Conservation (phyloP, 2,329 filamentous ascomycete genomes). For the Aschersonia sp. region DNA sequence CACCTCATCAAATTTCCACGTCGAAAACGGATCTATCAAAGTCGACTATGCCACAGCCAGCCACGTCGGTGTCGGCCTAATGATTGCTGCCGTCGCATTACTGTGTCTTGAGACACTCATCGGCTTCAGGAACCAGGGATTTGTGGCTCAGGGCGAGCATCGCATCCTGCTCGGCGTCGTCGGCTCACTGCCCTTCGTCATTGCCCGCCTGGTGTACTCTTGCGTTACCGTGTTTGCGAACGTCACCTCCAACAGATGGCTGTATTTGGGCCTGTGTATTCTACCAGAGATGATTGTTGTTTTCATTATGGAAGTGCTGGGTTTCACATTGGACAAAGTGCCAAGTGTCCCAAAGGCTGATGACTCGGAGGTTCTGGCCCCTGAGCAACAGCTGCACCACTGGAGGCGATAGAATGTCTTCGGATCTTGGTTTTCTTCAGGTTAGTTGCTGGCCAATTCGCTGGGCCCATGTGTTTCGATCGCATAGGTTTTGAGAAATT, state of each 20-base stretch:
- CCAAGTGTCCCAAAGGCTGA: too few relatives aligned
- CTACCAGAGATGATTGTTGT: slow-evolving; percentile 19
- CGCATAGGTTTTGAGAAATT: too few relatives aligned
- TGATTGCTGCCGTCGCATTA: slow-evolving; percentile 23
- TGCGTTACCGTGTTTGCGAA: slow-evolving; percentile 13
- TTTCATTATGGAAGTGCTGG: slow-evolving; percentile 14
- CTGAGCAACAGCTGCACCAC: too few relatives aligned
- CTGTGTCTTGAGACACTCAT: slow-evolving; percentile 24
- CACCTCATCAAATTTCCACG: slow-evolving; percentile 10
- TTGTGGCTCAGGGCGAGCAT: slow-evolving; percentile 34
- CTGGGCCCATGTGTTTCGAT: too few relatives aligned
- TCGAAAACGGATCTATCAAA: slow-evolving; percentile 8
- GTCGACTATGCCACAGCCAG: slow-evolving; percentile 14
- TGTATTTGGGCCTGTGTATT: slow-evolving; percentile 16
- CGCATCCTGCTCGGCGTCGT: slow-evolving; percentile 31
- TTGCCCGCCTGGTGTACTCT: slow-evolving; percentile 17
- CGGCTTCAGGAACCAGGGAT: slow-evolving; percentile 22
- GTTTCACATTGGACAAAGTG: slow-evolving; percentile 13
- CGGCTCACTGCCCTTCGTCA: slow-evolving; percentile 17
- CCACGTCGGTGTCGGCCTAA: slow-evolving; percentile 13
- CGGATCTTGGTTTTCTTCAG: too few relatives aligned
- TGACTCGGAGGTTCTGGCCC: too few relatives aligned
- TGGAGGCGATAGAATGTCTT: too few relatives aligned
- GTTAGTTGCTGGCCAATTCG: too few relatives aligned
- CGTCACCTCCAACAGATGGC: slow-evolving; percentile 13